Evolutionary conservation across 2,329 filamentous ascomycete genomes (phyloP).

Genomic region (Alternaria rosae): DNA sequence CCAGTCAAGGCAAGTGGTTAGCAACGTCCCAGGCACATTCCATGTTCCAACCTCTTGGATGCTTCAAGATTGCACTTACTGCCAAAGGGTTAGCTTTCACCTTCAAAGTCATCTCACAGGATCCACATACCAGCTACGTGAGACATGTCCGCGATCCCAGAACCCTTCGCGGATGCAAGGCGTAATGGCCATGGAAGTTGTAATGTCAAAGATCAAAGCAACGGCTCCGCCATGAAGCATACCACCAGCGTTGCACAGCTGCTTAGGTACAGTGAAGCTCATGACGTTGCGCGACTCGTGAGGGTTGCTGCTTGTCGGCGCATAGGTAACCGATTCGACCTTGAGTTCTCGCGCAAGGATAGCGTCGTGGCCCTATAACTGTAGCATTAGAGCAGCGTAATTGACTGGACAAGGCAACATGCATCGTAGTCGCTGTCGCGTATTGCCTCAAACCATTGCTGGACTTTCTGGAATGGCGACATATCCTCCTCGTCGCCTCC

Average conservation of each 20-base stretch:
- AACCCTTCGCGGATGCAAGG: constrained; percentile 43
- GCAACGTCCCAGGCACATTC: constrained; percentile 11
- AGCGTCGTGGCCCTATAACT: constrained; percentile 42
- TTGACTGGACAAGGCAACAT: not conserved
- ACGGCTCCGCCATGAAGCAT: constrained; percentile 64
- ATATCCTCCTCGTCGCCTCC: constrained; percentile 6
- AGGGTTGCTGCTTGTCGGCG: constrained; percentile 36
- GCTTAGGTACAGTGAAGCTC: constrained; percentile 53
- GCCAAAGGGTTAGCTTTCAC: constrained; percentile 10
- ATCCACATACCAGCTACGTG: constrained; percentile 25
- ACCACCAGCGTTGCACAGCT: constrained; percentile 54
- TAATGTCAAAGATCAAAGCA: constrained; percentile 64
- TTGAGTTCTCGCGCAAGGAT: constrained; percentile 40
- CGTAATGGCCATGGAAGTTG: constrained; percentile 52
- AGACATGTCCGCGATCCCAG: constrained; percentile 56
- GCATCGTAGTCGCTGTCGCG: constrained; percentile 34
- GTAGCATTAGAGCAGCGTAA: constrained; percentile 9
- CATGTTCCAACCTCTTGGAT: not conserved
- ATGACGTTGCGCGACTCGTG: constrained; percentile 52
- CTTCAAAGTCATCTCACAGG: not conserved
- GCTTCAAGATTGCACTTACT: constrained; percentile 17
- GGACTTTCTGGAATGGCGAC: constrained; percentile 30
- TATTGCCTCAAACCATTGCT: constrained; percentile 33
- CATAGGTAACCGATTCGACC: constrained; percentile 43
- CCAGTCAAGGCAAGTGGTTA: not conserved